Conservation (phyloP, 805 yeast species). For the Pichia kluyveri region DNA sequence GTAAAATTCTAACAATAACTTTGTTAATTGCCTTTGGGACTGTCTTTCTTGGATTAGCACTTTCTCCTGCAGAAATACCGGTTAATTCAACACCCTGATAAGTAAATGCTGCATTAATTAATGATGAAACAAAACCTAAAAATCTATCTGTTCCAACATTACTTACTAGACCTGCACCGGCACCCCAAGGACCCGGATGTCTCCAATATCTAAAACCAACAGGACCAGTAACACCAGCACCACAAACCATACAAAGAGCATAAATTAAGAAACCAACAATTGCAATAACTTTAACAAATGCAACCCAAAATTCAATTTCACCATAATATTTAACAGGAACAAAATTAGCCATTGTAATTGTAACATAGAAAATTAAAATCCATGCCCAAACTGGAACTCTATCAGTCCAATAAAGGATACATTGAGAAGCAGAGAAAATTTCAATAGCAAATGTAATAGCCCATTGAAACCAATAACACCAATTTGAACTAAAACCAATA, state of each 20-base stretch:
- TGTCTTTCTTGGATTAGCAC: constrained; percentile 57
- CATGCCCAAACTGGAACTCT: constrained; percentile 66
- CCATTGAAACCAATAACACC: constrained; percentile 74
- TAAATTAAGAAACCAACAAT: constrained; percentile 63
- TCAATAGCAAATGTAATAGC: constrained; percentile 70
- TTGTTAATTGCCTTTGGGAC: constrained; percentile 67
- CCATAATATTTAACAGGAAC: constrained; percentile 66
- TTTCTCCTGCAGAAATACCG: constrained; percentile 71
- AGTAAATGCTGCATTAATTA: constrained; percentile 70
- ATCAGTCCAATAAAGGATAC: constrained; percentile 56
- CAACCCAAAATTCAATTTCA: constrained; percentile 70
- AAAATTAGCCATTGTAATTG: constrained; percentile 45
- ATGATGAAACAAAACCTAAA: constrained; percentile 60
- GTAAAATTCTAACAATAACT: constrained; percentile 54
- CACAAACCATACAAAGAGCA: constrained; percentile 64
- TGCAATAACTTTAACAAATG: constrained; percentile 57
- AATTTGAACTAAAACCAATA: constrained; percentile 63
- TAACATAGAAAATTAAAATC: constrained; percentile 57
- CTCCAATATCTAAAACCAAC: constrained; percentile 78
- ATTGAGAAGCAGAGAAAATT: constrained; percentile 61
- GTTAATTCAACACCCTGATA: constrained; percentile 73
- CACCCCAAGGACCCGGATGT: constrained; percentile 64
- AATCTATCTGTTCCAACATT: constrained; percentile 47
- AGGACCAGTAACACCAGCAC: constrained; percentile 61
- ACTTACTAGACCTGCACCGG: constrained; percentile 43